Base-by-base conservation (phyloP, 2,329 filamentous ascomycete genomes). In the Cordyceps cateniannulata region DNA sequence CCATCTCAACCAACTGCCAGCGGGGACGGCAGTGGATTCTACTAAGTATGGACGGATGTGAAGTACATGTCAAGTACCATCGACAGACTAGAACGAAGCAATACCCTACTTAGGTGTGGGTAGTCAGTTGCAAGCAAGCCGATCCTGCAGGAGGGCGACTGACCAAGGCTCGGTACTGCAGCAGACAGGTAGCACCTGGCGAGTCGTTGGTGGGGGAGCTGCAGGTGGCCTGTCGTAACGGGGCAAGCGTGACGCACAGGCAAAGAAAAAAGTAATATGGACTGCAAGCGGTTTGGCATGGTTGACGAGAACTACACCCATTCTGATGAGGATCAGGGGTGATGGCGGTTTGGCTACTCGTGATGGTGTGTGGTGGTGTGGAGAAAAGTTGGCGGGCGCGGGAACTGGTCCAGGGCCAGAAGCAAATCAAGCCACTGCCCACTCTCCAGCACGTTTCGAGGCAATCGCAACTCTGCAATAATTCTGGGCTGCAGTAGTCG, bases 281-380 rank as follows among this genome's bases (percentile, higher is more conserved):
- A 50, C 25, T 60, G 50, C 48, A 52, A 48, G 35, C 38, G 47
- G 40, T 50, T 50, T 51, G 55, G 55, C 24, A 8, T 59, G 56
- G 29, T 48, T 20, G 29, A 35, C 44, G 48, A 42, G 25, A 50
- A 38, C 35, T 18, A 45, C 47, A 24, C 56, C 56, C 18, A 45
- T 50, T 58, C 44, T 48, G 44, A 44, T 59, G 56, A 59, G 56
- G 25, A 59, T 52, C 56, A 59, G 56, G 56, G 56, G 56, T 59
- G 38, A 59, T 45, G 56, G 32, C 38, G 22, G 56, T 59, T 59
- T 52, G 47, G 47, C 56, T 50, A 16, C 47, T 59, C 32, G 35
- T 59, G 47, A 25, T 59, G 56, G 56, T 59, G 56, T 59, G 47
- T 59, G 47, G 47, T 59, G 56, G 56, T 59, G 56, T 59, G 56